Evolutionary conservation across 179 eudicot genomes (phyloP), one percentile per base, ranked within the genome.

Genomic region (Drosera spatulata): DNA sequence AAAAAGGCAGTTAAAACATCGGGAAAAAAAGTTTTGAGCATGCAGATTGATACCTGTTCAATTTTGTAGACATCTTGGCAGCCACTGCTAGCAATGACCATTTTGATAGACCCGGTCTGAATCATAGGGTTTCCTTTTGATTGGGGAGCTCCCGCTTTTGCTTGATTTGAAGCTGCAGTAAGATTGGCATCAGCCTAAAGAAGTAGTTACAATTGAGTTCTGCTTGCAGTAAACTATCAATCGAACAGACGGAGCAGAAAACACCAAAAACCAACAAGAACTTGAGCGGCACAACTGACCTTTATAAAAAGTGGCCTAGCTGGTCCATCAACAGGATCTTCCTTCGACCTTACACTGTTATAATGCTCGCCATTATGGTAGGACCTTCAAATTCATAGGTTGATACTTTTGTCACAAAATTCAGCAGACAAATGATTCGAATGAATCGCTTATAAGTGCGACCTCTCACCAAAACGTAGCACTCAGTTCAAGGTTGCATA

Each of bases 331-430:
- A 88, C 74, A 56, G 80, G 68, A 70, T 91, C 97, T 66, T 91
- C 96, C 68, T 84, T 88, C 61, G 70, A 71, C 60, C 96, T 77
- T 58, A 91, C 85, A 64, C 97, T 91, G 69, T 91, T 88, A 67
- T 91, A 91, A 70, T 91, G 97, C 66, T 83, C 95, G 15, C 88
- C 86, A 48, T 91, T 91, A 67, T 91, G 96, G 80, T 88, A 91
- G 67, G 88, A 85, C 65, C 97, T 91, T 79, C 62, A 70, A 61
- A 22, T 22, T 22, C 33, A 22, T 22, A 22, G 33, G 33, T 22
- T 22, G 33, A 22, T 22, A 22, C 33, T 22, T 22, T 22, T 22
- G 1, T 22, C 33, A 22, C 33, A 22, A 22, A 22, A 22, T 0
- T 22, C 33, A 22, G 33, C 33, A 22, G 33, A 22, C 1, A 22